Evolutionary conservation across 2,329 filamentous ascomycete species (phyloP).

Genomic region (Calonectria fujianensis): DNA sequence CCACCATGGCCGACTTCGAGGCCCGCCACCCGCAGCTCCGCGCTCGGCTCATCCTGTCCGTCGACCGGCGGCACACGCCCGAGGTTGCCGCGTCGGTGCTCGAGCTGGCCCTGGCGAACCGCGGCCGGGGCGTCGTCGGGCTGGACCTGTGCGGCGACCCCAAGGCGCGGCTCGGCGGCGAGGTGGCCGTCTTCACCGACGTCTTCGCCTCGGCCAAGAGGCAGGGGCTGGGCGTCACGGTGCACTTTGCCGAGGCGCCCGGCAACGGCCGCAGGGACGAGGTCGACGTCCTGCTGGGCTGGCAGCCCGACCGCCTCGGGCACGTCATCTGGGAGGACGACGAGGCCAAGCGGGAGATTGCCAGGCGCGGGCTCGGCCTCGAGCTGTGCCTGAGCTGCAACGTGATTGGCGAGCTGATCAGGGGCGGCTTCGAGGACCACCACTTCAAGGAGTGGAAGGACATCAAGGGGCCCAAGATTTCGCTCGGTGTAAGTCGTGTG

Average conservation of each 20-base stretch:
- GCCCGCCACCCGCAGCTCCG: constrained; percentile 67
- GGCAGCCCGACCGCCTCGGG: constrained; percentile 80
- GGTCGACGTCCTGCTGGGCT: constrained; percentile 78
- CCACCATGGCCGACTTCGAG: constrained; percentile 75
- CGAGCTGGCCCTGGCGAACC: constrained; percentile 75
- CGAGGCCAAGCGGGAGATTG: constrained; percentile 73
- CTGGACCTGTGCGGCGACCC: constrained; percentile 89
- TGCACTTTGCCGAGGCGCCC: constrained; percentile 86
- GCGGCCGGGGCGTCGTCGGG: constrained; percentile 77
- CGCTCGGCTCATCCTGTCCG: constrained; percentile 81
- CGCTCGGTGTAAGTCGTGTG: constrained; percentile 77
- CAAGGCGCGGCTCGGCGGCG: constrained; percentile 67
- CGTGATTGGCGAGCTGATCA: constrained; percentile 83
- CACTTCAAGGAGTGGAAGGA: constrained; percentile 86
- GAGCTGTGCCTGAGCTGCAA: constrained; percentile 90
- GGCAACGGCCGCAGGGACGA: constrained; percentile 75
- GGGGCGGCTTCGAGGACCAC: constrained; percentile 79
- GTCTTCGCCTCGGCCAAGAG: constrained; percentile 75
- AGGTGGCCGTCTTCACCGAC: constrained; percentile 75
- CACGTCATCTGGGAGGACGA: constrained; percentile 86
- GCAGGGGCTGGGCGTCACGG: constrained; percentile 77
- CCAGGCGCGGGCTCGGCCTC: constrained; percentile 74
- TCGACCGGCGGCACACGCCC: constrained; percentile 80
- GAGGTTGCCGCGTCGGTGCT: constrained; percentile 79
- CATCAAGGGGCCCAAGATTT: constrained; percentile 75